These are phyloP conservation scores for Cylindrodendrum hubeiense DNA, from an alignment of 2,329 filamentous ascomycete species.

Conservation along the genomic window DNA sequence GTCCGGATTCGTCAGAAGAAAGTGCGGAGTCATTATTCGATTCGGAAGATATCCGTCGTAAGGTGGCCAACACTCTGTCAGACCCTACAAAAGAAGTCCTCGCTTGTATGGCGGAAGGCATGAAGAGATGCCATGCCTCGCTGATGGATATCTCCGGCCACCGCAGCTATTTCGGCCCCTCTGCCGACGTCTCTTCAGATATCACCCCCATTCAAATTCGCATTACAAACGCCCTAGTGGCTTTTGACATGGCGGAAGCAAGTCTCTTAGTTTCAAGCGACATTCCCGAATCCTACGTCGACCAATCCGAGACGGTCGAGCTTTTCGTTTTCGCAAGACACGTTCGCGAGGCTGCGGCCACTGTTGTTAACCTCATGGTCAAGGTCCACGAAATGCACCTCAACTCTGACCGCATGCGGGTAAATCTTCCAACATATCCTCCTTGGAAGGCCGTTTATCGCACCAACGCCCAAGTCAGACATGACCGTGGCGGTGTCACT, in stretches of 20 bases:
- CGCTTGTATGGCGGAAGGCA: conserved; percentile 56
- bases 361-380: conserved; percentile 59
- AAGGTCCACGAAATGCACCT: conserved; percentile 63
- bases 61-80: conserved; percentile 51
- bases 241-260: conserved; percentile 62
- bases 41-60: conserved; percentile 35
- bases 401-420: conserved; percentile 51
- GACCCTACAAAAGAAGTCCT: conserved; percentile 62
- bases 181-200: conserved; percentile 56
- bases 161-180: conserved; percentile 60
- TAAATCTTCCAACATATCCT: conserved; percentile 67
- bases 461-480: conserved; percentile 68
- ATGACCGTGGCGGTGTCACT: conserved; percentile 70
- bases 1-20: conserved; percentile 9
- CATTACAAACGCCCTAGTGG: conserved; percentile 57
- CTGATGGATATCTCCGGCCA: conserved; percentile 67
- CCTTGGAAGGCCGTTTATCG: conserved; percentile 65
- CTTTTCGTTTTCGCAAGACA: conserved; percentile 68
- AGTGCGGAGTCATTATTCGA: conserved; percentile 13
- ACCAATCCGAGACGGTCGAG: conserved; percentile 63
- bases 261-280: conserved; percentile 58
- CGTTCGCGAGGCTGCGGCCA: conserved; percentile 63
- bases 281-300: conserved; percentile 59
- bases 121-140: conserved; percentile 63
- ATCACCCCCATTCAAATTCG: conserved; percentile 53